Conservation (phyloP, 306 rosid species). For the Boehmeria nivea region DNA sequence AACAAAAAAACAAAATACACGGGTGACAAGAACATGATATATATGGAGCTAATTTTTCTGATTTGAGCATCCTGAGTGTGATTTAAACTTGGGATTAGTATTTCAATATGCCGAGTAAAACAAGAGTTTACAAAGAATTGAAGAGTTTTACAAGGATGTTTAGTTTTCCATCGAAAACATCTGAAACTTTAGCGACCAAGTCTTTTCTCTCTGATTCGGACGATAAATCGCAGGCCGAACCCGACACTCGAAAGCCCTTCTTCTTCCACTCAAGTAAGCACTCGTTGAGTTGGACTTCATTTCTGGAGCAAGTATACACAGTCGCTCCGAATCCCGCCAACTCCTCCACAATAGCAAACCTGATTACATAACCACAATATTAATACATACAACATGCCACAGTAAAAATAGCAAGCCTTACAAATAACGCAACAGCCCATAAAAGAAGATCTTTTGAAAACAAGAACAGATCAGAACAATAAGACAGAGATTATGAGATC, state of each 20-base stretch:
- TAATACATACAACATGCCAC: background rate
- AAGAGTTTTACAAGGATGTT: too few relatives aligned
- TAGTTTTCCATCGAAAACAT: conserved; percentile 22
- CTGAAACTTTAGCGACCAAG: conserved; percentile 8
- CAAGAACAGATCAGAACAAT: background rate
- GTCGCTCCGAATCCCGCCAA: conserved; percentile 23
- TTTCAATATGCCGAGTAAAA: too few relatives aligned
- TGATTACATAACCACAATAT: too few relatives aligned
- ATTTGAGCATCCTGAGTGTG: too few relatives aligned
- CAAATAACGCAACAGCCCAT: too few relatives aligned
- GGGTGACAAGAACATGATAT: background rate
- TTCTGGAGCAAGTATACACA: conserved; percentile 18
- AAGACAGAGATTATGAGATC: too few relatives aligned
- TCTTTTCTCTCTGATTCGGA: conserved; percentile 7
- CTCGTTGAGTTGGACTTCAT: conserved; percentile 10
- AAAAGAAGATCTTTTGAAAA: too few relatives aligned
- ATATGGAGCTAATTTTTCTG: too few relatives aligned
- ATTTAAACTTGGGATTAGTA: too few relatives aligned
- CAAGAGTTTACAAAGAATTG: too few relatives aligned
- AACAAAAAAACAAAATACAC: background rate
- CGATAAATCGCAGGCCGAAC: conserved; percentile 21
- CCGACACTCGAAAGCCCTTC: conserved; percentile 22
- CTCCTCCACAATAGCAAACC: conserved; percentile 32
- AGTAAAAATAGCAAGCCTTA: too few relatives aligned
- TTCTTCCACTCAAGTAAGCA: conserved; percentile 23